Conservation (phyloP, 805 yeast species). For the Barnettozyma wickerhamii region DNA sequence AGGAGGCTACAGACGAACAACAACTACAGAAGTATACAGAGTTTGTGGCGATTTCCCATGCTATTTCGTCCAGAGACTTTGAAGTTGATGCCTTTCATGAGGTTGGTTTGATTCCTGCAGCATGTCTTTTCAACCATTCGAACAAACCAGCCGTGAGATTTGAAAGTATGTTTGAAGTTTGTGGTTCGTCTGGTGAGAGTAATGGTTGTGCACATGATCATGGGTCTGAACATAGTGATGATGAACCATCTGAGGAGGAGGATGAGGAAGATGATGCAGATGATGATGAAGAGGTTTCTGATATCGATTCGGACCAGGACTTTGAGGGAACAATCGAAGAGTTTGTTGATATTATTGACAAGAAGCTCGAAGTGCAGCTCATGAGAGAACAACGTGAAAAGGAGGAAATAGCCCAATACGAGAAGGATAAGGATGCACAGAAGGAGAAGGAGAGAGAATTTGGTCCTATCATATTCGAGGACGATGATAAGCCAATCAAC, state of each 20-base stretch:
- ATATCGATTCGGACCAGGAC: slow-evolving; percentile 14
- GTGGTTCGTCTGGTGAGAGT: slow-evolving; percentile 44
- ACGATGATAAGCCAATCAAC: slow-evolving; percentile 31
- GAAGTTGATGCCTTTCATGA: slow-evolving; percentile 73
- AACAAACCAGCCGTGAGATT: slow-evolving; percentile 64
- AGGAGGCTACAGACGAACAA: slow-evolving; percentile 23
- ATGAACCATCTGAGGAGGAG: slow-evolving; percentile 12
- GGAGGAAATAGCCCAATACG: slow-evolving; percentile 4
- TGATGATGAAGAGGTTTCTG: slow-evolving; percentile 11
- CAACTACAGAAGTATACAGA: slow-evolving; percentile 29
- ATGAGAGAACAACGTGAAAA: slow-evolving; percentile 14
- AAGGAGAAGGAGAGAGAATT: slow-evolving; percentile 12
- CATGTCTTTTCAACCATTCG: slow-evolving; percentile 81
- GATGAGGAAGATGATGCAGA: slow-evolving; percentile 3
- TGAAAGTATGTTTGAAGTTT: slow-evolving; percentile 50
- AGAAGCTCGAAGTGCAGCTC: slow-evolving; percentile 14
- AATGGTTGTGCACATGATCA: slow-evolving; percentile 31
- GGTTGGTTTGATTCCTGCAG: slow-evolving; percentile 81
- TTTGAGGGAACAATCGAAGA: slow-evolving; percentile 25
- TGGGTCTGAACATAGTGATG: slow-evolving; percentile 14
- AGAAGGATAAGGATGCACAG: not conserved
- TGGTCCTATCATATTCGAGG: slow-evolving; percentile 20
- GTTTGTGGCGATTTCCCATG: slow-evolving; percentile 56
- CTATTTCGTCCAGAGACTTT: slow-evolving; percentile 76
- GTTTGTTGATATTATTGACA: slow-evolving; percentile 27